phyloP scores from a whole-genome alignment of 208 protist genomes.

The Leishmania arabica region DNA sequence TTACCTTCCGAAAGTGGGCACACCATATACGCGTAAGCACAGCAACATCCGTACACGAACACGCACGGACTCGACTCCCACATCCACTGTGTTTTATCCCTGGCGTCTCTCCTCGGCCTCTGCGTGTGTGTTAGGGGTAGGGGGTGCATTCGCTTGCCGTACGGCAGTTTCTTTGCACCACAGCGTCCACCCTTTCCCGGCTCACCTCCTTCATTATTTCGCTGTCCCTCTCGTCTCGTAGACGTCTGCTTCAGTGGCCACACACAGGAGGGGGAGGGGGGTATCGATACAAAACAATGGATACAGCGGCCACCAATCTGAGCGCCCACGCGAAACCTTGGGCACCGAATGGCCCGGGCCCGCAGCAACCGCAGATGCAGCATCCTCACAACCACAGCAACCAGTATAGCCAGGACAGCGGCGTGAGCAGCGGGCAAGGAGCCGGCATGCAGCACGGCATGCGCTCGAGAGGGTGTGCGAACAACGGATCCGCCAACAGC shows the following conservation, averaged over 20 bases:
- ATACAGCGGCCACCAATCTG: slow-evolving; percentile 41
- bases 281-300: slow-evolving; percentile 7
- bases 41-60: background rate
- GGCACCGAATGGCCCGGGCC: slow-evolving; percentile 34
- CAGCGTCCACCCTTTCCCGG: too few relatives aligned
- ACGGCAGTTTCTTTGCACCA: too few relatives aligned
- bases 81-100: background rate
- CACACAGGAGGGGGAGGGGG: background rate
- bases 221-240: background rate
- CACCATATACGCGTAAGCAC: background rate
- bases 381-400: slow-evolving; percentile 29
- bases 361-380: slow-evolving; percentile 23
- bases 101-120: background rate
- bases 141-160: background rate
- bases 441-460: slow-evolving; percentile 12
- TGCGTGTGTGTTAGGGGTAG: too few relatives aligned
- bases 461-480: slow-evolving; percentile 9
- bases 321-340: slow-evolving; percentile 66
- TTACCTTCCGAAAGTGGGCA: background rate
- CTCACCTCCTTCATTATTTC: background rate
- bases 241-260: background rate
- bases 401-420: slow-evolving; percentile 19
- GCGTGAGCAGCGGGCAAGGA: slow-evolving; percentile 3
- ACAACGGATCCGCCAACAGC: slow-evolving; percentile 30
- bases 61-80: background rate